A percentile compares a stretch with the other conserved stretches of the same genome.
Evolutionary conservation across 768 basidiomycete species (phyloP).

Genomic region (Hysterangium stoloniferum): DNA sequence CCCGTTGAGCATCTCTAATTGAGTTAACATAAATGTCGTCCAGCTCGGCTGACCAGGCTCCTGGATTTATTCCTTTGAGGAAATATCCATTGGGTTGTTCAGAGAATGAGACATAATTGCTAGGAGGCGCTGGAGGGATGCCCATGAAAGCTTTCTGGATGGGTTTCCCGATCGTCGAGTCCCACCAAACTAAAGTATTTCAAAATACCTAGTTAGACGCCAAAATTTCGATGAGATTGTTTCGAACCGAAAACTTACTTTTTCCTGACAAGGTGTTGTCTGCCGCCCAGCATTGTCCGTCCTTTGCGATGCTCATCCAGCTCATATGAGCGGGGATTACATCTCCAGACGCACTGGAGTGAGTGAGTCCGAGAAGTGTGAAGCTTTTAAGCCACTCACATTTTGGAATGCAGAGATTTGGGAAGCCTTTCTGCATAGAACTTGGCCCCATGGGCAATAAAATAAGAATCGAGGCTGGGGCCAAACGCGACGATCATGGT

Average conservation of each 20-base stretch:
- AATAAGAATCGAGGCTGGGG: conserved; percentile 10
- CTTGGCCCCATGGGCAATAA: conserved; percentile 8
- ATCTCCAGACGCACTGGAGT: conserved; percentile 6
- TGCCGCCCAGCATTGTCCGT: conserved; percentile 8
- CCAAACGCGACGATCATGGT: conserved; percentile 12
- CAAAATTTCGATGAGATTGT: not conserved
- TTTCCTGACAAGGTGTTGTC: conserved; percentile 7
- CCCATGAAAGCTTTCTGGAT: conserved; percentile 12
- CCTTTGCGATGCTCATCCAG: conserved; percentile 11
- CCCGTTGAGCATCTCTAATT: conserved; percentile 7
- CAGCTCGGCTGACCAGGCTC: conserved; percentile 11
- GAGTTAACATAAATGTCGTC: conserved; percentile 8
- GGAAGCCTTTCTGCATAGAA: conserved; percentile 7
- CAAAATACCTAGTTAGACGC: not conserved
- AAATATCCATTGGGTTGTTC: conserved; percentile 10
- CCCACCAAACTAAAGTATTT: conserved; percentile 7
- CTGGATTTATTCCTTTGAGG: conserved; percentile 10
- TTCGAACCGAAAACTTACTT: not conserved
- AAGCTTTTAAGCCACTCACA: conserved; percentile 1
- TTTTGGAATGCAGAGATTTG: conserved; percentile 3
- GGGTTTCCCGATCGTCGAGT: conserved; percentile 1
- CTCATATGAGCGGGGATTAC: conserved; percentile 8
- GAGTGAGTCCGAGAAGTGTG: not conserved
- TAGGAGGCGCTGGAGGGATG: conserved; percentile 7
- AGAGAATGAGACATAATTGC: conserved; percentile 12